These are phyloP conservation scores for Vigna hirtella DNA, from an alignment of 306 rosid species.

Conservation along the genomic window DNA sequence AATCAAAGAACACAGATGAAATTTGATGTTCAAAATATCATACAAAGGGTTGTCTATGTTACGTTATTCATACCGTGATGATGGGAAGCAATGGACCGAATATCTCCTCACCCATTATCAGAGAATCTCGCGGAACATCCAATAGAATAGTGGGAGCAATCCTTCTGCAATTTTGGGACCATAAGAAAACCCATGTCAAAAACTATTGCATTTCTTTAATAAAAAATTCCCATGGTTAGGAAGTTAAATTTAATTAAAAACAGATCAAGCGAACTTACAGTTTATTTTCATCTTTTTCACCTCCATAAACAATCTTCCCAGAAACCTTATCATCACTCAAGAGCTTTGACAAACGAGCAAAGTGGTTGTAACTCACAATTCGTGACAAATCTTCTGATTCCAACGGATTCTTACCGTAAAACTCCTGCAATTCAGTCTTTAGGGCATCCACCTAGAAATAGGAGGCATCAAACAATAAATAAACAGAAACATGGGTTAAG, in stretches of 20 bases:
- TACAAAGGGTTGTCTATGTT: neutral
- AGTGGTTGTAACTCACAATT: constrained; percentile 80
- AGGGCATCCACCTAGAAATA: constrained; percentile 72
- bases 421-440: constrained; percentile 73
- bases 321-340: constrained; percentile 90
- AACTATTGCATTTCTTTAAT: constrained; percentile 24
- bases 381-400: constrained; percentile 92
- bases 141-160: constrained; percentile 89
- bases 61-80: constrained; percentile 67
- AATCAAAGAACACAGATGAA: constrained; percentile 23
- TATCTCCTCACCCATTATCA: constrained; percentile 86
- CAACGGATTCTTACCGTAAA: constrained; percentile 74
- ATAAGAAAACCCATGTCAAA: constrained; percentile 13
- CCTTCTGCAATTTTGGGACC: constrained; percentile 56
- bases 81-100: constrained; percentile 97
- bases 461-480: constrained; percentile 34
- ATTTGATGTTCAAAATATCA: constrained; percentile 6
- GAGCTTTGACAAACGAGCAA: constrained; percentile 74
- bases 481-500: constrained; percentile 11
- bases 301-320: constrained; percentile 84
- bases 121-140: constrained; percentile 79
- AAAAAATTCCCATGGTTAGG: neutral
- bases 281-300: constrained; percentile 73
- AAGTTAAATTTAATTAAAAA: constrained; percentile 13
- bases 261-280: constrained; percentile 59